A percentile compares a stretch with the other conserved stretches of the same genome.
Evolutionary conservation across 108 stramenopile species (phyloP).

Genomic region (Skeletonema costatum): DNA sequence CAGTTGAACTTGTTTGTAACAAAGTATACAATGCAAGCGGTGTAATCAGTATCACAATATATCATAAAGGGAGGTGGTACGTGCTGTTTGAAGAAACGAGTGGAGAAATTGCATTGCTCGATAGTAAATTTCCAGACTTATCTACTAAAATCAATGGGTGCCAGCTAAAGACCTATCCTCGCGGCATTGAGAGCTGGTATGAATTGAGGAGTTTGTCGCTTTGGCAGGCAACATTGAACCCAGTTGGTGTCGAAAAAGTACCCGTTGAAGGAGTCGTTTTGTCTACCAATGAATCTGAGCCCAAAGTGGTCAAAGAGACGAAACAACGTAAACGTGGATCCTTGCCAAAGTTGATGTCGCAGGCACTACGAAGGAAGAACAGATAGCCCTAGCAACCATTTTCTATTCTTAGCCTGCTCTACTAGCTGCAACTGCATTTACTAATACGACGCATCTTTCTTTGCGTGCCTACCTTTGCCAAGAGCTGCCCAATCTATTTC

Average conservation of each 20-base stretch:
- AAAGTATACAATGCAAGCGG: constrained; percentile 70
- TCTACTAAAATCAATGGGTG: constrained; percentile 53
- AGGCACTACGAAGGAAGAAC: neutral
- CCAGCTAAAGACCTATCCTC: constrained; percentile 45
- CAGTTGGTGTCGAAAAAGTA: neutral
- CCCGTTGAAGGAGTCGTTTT: neutral
- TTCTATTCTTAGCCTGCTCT: neutral
- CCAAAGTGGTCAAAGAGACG: no score
- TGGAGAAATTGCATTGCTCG: constrained; percentile 65
- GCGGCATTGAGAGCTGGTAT: constrained; percentile 50
- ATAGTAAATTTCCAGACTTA: constrained; percentile 73
- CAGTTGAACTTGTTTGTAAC: constrained; percentile 51
- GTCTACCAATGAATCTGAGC: no score
- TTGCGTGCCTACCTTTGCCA: constrained; percentile 66
- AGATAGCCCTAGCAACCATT: neutral
- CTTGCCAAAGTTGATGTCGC: no score
- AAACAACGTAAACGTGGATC: no score
- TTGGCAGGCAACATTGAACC: constrained; percentile 35
- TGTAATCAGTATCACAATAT: constrained; percentile 65
- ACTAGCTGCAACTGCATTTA: neutral
- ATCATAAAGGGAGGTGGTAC: constrained; percentile 59
- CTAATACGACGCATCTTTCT: constrained; percentile 8
- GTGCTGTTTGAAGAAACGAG: constrained; percentile 45
- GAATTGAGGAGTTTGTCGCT: constrained; percentile 60
- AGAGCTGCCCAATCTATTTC: constrained; percentile 79